Conservation (phyloP, 169 alveolate genomes). For the Plasmodium cynomolgi region DNA sequence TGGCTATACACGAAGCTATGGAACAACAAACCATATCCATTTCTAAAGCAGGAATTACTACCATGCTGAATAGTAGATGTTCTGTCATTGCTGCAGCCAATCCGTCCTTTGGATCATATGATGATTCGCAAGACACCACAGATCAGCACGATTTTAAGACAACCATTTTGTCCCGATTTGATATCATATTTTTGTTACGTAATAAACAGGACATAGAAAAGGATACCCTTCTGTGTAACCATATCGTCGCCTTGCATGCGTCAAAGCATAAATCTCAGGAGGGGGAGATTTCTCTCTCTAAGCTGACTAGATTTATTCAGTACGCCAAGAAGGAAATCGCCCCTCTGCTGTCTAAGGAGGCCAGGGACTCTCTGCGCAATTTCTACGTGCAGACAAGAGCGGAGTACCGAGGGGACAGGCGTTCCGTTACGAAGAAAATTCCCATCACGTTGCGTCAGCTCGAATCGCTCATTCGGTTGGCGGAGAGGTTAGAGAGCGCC, state of each 20-base stretch:
- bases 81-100: conserved; percentile 99
- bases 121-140: conserved; percentile 95
- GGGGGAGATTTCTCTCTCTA: conserved; percentile 77
- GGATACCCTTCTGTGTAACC: conserved; percentile 89
- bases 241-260: conserved; percentile 83
- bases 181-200: conserved; percentile 96
- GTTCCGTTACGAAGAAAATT: conserved; percentile 88
- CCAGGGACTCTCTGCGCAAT: conserved; percentile 94
- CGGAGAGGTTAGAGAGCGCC: conserved; percentile 86
- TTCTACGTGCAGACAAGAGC: conserved; percentile 94
- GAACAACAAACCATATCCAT: conserved; percentile 99
- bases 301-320: conserved; percentile 82
- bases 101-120: conserved; percentile 98
- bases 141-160: conserved; percentile 99
- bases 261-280: conserved; percentile 74
- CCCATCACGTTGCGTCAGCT: conserved; percentile 99
- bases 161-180: conserved; percentile 97
- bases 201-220: conserved; percentile 95
- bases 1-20: conserved; percentile 99
- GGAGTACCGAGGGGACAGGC: conserved; percentile 90
- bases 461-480: conserved; percentile 97
- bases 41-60: conserved; percentile 99
- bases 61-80: conserved; percentile 96
- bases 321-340: conserved; percentile 86
- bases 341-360: conserved; percentile 96